These are phyloP conservation scores for Geosiphon pyriformis DNA, from an alignment of 192 early-diverging fungal genomes.

Conservation along the genomic window DNA sequence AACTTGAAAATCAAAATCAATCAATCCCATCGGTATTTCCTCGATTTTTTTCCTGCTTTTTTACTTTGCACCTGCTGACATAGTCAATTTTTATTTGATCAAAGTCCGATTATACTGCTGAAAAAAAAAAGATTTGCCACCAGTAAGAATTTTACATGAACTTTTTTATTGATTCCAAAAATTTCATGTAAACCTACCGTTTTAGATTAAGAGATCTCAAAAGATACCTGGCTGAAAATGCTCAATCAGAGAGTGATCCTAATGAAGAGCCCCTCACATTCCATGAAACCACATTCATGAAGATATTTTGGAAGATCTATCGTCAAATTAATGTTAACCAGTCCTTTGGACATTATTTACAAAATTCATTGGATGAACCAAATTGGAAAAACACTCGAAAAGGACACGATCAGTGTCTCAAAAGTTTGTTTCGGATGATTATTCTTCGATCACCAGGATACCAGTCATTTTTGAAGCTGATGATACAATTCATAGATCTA, in stretches of 20 bases:
- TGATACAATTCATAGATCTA: neutral
- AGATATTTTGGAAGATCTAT: neutral
- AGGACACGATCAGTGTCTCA: neutral
- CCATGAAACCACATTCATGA: neutral
- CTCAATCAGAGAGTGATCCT: neutral
- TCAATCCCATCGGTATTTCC: too few relatives aligned
- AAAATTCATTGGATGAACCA: neutral
- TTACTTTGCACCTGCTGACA: too few relatives aligned
- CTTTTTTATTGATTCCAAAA: too few relatives aligned
- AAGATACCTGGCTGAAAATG: neutral
- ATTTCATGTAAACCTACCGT: too few relatives aligned
- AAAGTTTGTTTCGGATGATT: neutral
- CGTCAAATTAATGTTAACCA: neutral
- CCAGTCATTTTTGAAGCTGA: neutral
- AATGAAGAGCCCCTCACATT: too few relatives aligned
- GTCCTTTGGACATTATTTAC: neutral
- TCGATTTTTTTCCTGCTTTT: too few relatives aligned
- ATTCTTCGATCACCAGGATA: neutral
- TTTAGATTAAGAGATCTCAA: neutral
- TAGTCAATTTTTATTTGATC: too few relatives aligned
- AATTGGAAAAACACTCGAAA: neutral
- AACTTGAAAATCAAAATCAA: neutral
- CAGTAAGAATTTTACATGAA: too few relatives aligned
- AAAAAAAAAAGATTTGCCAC: too few relatives aligned
- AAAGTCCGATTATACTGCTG: too few relatives aligned